Conservation (phyloP, 2,329 filamentous ascomycete genomes). For the Fusarium avenaceum region DNA sequence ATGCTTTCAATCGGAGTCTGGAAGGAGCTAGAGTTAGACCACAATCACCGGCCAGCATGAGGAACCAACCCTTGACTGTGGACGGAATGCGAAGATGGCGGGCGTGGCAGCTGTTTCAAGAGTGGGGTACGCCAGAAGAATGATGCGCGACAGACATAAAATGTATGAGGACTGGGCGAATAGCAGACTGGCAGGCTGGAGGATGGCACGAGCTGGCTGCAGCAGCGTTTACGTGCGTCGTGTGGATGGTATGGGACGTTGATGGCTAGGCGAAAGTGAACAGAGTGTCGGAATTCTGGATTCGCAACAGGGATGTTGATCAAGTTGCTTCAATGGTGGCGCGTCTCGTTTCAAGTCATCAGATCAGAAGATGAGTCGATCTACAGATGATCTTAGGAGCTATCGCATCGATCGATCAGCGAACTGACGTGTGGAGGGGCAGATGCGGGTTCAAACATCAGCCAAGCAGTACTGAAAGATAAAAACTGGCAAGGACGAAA, state of each 20-base stretch:
- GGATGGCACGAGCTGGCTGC: not conserved
- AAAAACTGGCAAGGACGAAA: not conserved
- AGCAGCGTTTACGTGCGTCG: not conserved
- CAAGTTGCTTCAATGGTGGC: constrained; percentile 21
- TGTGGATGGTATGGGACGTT: not conserved
- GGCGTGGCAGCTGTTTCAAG: constrained; percentile 23
- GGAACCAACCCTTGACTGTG: constrained; percentile 36
- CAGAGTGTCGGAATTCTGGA: constrained; percentile 17
- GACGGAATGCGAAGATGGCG: constrained; percentile 16
- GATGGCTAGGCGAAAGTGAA: constrained; percentile 1
- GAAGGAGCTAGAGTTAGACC: constrained; percentile 20
- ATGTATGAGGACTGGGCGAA: not conserved
- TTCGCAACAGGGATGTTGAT: constrained; percentile 36
- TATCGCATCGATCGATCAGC: constrained; percentile 4
- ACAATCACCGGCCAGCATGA: constrained; percentile 36
- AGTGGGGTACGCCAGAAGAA: constrained; percentile 23
- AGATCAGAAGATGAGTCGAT: constrained; percentile 3
- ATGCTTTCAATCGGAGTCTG: constrained; percentile 11
- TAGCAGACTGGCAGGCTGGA: too few relatives aligned
- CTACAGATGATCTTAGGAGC: not conserved
- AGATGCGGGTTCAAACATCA: not conserved
- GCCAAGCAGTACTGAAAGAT: not conserved
- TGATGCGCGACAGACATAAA: constrained; percentile 19
- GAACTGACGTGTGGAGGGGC: constrained; percentile 14
- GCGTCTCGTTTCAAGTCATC: constrained; percentile 27